Percentiles rank a stretch among this genome's conserved stretches.
Evolutionary conservation across 176 grass and related monocot genomes (phyloP).

Genomic region (Dactylis glomerata): DNA sequence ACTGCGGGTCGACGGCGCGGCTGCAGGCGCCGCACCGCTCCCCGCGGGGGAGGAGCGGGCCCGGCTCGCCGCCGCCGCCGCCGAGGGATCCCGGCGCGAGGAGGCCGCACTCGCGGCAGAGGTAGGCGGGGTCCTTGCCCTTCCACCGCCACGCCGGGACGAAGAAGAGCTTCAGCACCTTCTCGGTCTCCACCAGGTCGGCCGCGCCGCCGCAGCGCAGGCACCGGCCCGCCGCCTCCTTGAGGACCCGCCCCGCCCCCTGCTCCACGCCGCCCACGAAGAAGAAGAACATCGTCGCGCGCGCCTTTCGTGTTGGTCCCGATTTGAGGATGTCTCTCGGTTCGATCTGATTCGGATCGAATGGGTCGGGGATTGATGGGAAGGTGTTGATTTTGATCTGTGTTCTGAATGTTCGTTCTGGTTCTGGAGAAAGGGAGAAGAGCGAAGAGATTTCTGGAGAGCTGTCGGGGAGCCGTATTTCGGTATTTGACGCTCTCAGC

Average conservation of each 20-base stretch:
- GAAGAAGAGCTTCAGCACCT: constrained; percentile 89
- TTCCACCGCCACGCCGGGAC: constrained; percentile 76
- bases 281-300: constrained; percentile 76
- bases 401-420: neutral
- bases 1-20: constrained; percentile 69
- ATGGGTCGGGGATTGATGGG: neutral
- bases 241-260: constrained; percentile 57
- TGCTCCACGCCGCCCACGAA: constrained; percentile 78
- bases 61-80: neutral
- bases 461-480: too few species aligned
- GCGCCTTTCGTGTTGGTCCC: neutral
- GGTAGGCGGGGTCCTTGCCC: constrained; percentile 58
- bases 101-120: constrained; percentile 75
- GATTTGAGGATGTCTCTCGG: neutral
- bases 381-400: neutral
- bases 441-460: constrained; percentile 12
- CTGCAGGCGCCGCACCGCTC: constrained; percentile 49
- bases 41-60: constrained; percentile 16
- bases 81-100: constrained; percentile 62
- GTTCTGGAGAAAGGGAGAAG: neutral
- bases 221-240: constrained; percentile 72
- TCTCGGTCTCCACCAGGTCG: constrained; percentile 85
- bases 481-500: too few species aligned
- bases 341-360: neutral
- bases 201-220: constrained; percentile 60